Conservation (phyloP, 2,329 filamentous ascomycete genomes). For the Neobulgaria alba region DNA sequence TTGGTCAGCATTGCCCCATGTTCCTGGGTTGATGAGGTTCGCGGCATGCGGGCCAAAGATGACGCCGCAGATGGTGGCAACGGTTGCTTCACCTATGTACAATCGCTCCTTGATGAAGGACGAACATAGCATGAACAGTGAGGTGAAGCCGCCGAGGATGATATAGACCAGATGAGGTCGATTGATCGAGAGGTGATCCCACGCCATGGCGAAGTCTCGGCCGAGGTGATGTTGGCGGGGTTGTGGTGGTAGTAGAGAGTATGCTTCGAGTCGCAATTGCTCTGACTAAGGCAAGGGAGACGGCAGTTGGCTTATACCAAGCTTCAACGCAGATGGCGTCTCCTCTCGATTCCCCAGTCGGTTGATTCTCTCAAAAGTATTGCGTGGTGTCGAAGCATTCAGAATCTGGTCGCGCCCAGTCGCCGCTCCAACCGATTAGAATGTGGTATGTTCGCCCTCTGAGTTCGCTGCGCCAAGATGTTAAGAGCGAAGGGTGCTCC, state of each 20-base stretch:
- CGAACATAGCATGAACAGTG: slow-evolving; percentile 96
- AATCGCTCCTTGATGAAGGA: slow-evolving; percentile 96
- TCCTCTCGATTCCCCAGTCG: slow-evolving; percentile 26
- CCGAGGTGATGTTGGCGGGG: neutral
- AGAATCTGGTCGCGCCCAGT: slow-evolving; percentile 39
- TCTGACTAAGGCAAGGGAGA: no score
- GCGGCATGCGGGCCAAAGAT: slow-evolving; percentile 83
- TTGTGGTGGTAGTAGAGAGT: no score
- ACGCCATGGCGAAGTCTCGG: slow-evolving; percentile 49
- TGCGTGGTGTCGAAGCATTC: slow-evolving; percentile 34
- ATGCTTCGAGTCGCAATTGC: no score
- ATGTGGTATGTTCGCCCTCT: slow-evolving; percentile 2
- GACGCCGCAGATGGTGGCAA: slow-evolving; percentile 79
- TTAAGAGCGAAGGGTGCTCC: no score
- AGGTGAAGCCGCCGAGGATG: slow-evolving; percentile 95
- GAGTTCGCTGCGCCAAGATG: neutral
- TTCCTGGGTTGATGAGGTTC: slow-evolving; percentile 64
- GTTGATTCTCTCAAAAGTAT: slow-evolving; percentile 27
- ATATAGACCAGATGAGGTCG: slow-evolving; percentile 97
- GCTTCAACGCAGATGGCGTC: no score
- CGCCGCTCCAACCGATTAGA: slow-evolving; percentile 32
- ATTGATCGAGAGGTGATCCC: slow-evolving; percentile 78
- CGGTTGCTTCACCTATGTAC: slow-evolving; percentile 97
- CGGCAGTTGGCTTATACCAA: no score
- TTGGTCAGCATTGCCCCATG: slow-evolving; percentile 78